Percentiles rank a stretch among this genome's conserved stretches.
Conservation (phyloP, 352 stramenopile species). For the Globisporangium nodosum region DNA sequence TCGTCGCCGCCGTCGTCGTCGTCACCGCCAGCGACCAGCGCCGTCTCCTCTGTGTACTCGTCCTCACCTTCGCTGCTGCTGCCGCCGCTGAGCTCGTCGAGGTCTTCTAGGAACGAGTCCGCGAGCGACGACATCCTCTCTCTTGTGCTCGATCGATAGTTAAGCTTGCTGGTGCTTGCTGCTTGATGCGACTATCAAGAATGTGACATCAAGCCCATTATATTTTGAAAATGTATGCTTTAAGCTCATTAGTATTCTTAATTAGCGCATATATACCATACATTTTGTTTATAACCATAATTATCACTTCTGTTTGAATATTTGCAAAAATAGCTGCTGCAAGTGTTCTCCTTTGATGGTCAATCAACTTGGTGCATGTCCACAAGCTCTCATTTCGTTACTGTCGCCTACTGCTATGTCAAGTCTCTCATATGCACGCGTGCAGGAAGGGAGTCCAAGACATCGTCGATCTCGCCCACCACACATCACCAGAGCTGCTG, state of each 20-base stretch:
- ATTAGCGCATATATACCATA: no score
- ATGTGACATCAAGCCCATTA: no score
- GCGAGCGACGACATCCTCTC: constrained; percentile 70
- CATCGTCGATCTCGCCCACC: neutral
- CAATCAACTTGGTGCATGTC: neutral
- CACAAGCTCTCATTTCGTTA: neutral
- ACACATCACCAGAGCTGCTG: neutral
- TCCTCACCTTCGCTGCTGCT: constrained; percentile 70
- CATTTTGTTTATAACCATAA: no score
- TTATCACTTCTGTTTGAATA: no score
- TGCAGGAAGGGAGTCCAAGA: no score
- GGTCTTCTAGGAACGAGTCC: constrained; percentile 86
- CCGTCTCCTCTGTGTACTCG: constrained; percentile 7
- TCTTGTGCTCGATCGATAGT: neutral
- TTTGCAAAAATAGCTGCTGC: no score
- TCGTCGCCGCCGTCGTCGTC: constrained; percentile 12
- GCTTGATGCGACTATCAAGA: neutral
- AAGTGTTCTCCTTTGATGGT: neutral
- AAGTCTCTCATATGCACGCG: no score
- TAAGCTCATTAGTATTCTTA: no score
- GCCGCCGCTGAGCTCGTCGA: constrained; percentile 82
- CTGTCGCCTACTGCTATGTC: no score
- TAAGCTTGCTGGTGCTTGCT: neutral
- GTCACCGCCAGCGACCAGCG: neutral
- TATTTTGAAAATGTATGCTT: no score